Base-by-base conservation (phyloP, 2,329 filamentous ascomycete genomes). In the Trichoderma polysporum region DNA sequence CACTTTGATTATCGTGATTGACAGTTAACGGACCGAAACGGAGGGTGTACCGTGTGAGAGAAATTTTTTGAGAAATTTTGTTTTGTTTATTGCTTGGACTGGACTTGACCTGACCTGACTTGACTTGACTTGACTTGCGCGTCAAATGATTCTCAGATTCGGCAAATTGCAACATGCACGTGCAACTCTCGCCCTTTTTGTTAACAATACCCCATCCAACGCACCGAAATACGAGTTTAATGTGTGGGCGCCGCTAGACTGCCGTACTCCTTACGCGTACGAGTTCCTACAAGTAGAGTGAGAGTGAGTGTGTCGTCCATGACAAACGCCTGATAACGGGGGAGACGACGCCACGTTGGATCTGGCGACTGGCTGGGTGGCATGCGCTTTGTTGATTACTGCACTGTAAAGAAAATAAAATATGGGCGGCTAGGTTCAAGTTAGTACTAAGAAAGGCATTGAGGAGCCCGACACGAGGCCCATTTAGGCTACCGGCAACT, bases 11-110 rank as follows among this genome's bases (percentile, higher is more conserved):
- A 37, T 35, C 52, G 62, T 45, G 53, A 57, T 58, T 58, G 52
- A 58, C 62, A 52, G 53, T 35, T 22, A 56, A 49, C 62, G 62
- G 62, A 66, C 62, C 62, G 62, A 66, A 41, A 58, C 41, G 31
- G 47, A 19, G 41, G n/a, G 47, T n/a, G 25, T 37, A n/a, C 17
- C 56, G 49, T 33, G 60, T 53, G 35, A 31, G 33, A 45, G 47
- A 33, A 39, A 19, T 37, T 47, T 29, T 17, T 58, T 22, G 13
- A 50, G 25, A 22, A 22, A 15, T 31, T 35, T 41, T 62, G 59
- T 35, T 49, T 41, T 39, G 22, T 45, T 33, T 39, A 29, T 29
- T 53, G 59, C 47, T 15, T 15, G 35, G 6, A 12, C 3, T 54
- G 17, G 17, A 35, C 8, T 13, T 52, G 25, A n/a, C n/a, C n/a